phyloP scores from a whole-genome alignment of 441 rosid species.

The Corymbia citriodora region DNA sequence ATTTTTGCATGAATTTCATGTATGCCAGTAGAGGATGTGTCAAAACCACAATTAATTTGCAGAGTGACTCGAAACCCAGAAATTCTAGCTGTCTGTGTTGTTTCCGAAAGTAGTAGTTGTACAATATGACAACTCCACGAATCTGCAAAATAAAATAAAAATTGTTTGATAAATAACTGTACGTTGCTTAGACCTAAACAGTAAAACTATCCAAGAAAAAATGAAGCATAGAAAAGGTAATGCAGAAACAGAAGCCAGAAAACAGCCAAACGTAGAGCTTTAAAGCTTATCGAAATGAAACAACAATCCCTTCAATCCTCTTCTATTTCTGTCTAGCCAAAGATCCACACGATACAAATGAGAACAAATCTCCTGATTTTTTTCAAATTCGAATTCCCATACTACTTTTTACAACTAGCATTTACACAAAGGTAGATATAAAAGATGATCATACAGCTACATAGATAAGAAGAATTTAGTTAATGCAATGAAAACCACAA shows the following conservation, averaged over 20 bases:
- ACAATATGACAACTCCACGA: constrained; percentile 64
- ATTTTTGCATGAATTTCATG: constrained; percentile 37
- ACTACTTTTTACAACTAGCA: background rate
- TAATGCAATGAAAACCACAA: background rate
- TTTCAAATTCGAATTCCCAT: background rate
- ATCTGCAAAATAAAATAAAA: constrained; percentile 30
- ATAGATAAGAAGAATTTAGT: background rate
- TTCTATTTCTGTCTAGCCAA: background rate
- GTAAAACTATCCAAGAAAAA: background rate
- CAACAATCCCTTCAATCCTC: background rate
- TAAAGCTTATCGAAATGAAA: background rate
- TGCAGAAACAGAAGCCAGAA: background rate
- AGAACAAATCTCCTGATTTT: background rate
- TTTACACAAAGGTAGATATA: background rate
- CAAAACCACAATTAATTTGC: constrained; percentile 48
- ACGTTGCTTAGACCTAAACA: background rate
- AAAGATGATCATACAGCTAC: background rate
- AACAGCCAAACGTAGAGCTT: background rate
- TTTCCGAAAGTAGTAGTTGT: constrained; percentile 68
- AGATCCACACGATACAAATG: background rate
- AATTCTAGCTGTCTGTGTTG: constrained; percentile 43
- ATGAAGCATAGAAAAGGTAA: background rate
- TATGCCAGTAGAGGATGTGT: constrained; percentile 48
- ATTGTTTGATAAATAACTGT: background rate
- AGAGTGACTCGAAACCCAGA: constrained; percentile 49